phyloP scores from a whole-genome alignment of 352 stramenopile genomes.

The Elongisporangium anandrum region DNA sequence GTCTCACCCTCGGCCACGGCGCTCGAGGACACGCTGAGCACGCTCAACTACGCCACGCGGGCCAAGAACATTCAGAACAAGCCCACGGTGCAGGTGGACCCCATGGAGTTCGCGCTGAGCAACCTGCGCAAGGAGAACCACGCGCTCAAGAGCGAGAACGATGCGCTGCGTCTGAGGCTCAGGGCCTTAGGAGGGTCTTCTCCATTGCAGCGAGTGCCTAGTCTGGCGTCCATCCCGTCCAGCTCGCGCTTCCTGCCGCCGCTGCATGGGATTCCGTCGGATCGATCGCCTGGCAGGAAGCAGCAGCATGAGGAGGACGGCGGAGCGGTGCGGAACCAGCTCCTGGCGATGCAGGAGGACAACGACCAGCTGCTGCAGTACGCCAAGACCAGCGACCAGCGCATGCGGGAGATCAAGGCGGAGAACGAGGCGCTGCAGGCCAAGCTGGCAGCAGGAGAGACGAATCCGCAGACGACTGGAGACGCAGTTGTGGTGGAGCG shows the following conservation, averaged over 20 bases:
- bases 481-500: constrained; percentile 22
- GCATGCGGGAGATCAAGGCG: constrained; percentile 24
- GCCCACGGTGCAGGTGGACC: constrained; percentile 64
- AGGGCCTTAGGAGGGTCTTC: constrained; percentile 12
- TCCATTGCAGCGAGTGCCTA: constrained; percentile 9
- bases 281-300: constrained; percentile 10
- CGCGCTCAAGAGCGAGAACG: constrained; percentile 46
- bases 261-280: constrained; percentile 1
- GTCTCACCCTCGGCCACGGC: constrained; percentile 52
- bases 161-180: constrained; percentile 47
- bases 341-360: constrained; percentile 58
- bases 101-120: constrained; percentile 51
- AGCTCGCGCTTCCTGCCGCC: constrained; percentile 25
- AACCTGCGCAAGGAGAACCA: constrained; percentile 68
- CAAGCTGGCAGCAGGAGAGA: constrained; percentile 5
- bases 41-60: constrained; percentile 79
- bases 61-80: constrained; percentile 87
- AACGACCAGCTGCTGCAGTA: constrained; percentile 44
- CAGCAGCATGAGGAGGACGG: constrained; percentile 9
- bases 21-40: constrained; percentile 79
- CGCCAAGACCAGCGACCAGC: constrained; percentile 18
- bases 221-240: constrained; percentile 19
- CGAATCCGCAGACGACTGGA: constrained; percentile 9
- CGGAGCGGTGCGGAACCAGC: constrained; percentile 31
- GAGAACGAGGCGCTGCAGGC: constrained; percentile 46